These are phyloP conservation scores for Chrysopogon serrulatus DNA, from an alignment of 176 grass and related monocot species.

Conservation along the genomic window DNA sequence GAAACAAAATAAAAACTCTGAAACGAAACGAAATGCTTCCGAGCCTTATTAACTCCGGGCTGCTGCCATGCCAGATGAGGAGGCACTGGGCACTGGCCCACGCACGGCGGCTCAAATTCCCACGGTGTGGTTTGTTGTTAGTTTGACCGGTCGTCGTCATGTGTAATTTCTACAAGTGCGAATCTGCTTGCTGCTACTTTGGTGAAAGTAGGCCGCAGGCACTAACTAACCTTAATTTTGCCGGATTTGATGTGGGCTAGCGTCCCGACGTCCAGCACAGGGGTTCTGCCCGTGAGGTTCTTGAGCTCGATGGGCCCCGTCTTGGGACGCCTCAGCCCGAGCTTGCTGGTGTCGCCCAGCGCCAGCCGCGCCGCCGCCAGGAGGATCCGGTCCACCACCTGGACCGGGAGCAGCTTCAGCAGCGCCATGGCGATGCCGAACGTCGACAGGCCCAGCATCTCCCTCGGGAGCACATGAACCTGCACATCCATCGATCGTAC, in stretches of 20 bases:
- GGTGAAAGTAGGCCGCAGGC: background rate
- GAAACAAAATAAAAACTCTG: too few relatives aligned
- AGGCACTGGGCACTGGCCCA: slow-evolving; percentile 12
- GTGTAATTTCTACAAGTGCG: background rate
- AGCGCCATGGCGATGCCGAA: slow-evolving; percentile 80
- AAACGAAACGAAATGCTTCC: too few relatives aligned
- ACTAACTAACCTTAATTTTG: slow-evolving; percentile 72
- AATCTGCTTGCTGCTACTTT: background rate
- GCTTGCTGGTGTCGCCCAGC: slow-evolving; percentile 73
- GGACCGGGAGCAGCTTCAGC: slow-evolving; percentile 56
- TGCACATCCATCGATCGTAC: too few relatives aligned
- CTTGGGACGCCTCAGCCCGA: slow-evolving; percentile 76
- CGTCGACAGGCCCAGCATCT: slow-evolving; percentile 83
- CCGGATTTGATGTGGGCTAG: slow-evolving; percentile 83
- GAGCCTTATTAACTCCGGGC: background rate
- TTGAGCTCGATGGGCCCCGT: slow-evolving; percentile 92
- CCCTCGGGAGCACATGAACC: slow-evolving; percentile 86
- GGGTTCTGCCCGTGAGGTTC: slow-evolving; percentile 85
- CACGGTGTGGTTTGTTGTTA: background rate
- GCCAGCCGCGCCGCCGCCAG: slow-evolving; percentile 48
- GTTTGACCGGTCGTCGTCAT: background rate
- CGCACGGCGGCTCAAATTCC: background rate
- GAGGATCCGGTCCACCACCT: slow-evolving; percentile 68
- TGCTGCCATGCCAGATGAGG: slow-evolving; percentile 12
- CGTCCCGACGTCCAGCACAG: slow-evolving; percentile 85